Evolutionary conservation across 805 yeast genomes (phyloP).

Genomic region (Alloascoidea hylecoeti): DNA sequence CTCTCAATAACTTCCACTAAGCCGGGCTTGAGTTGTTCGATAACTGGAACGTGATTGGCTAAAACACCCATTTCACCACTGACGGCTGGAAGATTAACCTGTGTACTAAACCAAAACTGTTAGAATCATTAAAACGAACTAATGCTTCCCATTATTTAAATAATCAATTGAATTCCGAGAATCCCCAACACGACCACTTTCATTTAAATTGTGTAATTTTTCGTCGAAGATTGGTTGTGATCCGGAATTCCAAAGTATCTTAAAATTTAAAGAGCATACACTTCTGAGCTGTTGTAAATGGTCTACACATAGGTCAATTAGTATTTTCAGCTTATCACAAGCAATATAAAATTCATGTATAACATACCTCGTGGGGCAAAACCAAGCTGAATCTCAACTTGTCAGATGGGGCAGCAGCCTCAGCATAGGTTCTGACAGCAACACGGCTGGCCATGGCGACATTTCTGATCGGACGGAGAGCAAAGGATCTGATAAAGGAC

Average conservation of each 20-base stretch:
- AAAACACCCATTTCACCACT: constrained; percentile 95
- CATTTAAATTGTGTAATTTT: too few relatives aligned
- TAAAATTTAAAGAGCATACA: constrained; percentile 16
- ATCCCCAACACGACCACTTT: too few relatives aligned
- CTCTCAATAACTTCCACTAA: constrained; percentile 81
- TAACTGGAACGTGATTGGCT: constrained; percentile 95
- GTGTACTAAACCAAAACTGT: constrained; percentile 22
- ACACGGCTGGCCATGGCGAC: constrained; percentile 32
- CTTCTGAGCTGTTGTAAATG: constrained; percentile 17
- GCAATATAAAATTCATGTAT: neutral
- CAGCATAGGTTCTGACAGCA: constrained; percentile 82
- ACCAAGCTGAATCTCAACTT: constrained; percentile 80
- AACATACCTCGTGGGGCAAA: constrained; percentile 61
- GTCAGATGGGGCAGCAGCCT: constrained; percentile 54
- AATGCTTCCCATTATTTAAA: neutral
- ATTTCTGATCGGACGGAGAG: constrained; percentile 1
- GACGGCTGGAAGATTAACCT: constrained; percentile 92
- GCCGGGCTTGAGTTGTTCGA: constrained; percentile 95
- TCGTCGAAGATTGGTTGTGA: too few relatives aligned
- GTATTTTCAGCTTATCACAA: too few relatives aligned
- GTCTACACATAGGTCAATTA: constrained; percentile 9
- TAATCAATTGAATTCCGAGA: too few relatives aligned
- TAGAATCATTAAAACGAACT: neutral
- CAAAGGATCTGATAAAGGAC: constrained; percentile 1
- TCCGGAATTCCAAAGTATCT: too few relatives aligned